Base-by-base conservation (phyloP, 2,329 filamentous ascomycete genomes). In the Fusarium caatingaense region DNA sequence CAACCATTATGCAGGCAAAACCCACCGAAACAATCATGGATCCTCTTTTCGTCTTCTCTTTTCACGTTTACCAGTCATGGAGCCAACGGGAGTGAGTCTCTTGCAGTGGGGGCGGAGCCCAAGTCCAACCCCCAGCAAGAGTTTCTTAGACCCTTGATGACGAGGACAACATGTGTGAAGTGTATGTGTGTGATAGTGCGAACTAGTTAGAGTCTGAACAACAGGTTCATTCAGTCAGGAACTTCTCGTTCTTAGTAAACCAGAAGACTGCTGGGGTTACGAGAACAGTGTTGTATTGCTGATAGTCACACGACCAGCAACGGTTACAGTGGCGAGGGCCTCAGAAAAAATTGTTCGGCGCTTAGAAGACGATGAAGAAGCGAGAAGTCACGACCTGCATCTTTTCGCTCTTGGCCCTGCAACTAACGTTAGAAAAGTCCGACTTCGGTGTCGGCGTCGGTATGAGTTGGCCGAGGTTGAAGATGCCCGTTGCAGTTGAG, bases 1-100 rank as follows among this genome's bases (percentile, higher is more conserved):
- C 68, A 71, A 71, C 56, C 68, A 58, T 45, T 49, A 64, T 60
- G 60, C 68, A 71, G 68, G 56, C 56, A 18, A 61, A 71, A 60
- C 59, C 60, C 68, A 66, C 56, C 48, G 68, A 53, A 53, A 27
- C 49, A 34, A 70, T 65, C 68, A 71, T 61, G 64, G 63, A 60
- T 56, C 59, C 59, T 62, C 41, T 65, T 68, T 61, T 68, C 42
- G 30, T 37, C 12, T 51, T 68, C 46, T 58, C 45, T 55, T 51
- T 45, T 67, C 46, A 40, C 49, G 44, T 53, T 32, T 41, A 59
- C 40, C 53, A 59, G 34, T 27, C 60, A 27, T 23, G n/a, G 58
- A 59, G 45, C 67, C 63, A 62, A 63, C 63, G 32, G 50, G 55
- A 63, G 23, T 28, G 37, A 53, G 30, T 42, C 51, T 62, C 25